Evolutionary conservation across 805 yeast genomes (phyloP), one percentile per base, ranked within the genome.

Genomic region (Candida ficus): DNA sequence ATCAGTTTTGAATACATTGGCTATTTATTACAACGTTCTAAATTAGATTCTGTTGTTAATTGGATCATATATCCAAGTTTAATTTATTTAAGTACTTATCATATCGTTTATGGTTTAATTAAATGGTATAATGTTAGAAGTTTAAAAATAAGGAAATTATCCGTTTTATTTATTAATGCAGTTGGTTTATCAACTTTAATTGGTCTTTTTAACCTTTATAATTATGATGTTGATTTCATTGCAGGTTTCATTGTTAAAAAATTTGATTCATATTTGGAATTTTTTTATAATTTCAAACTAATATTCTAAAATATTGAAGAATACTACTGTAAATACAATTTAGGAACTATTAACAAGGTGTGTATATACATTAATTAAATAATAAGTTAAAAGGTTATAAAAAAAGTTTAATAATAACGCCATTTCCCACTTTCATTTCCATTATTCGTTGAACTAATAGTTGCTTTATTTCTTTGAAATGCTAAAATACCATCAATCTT

Each of bases 401-500:
- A 21, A 10, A 23, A 9, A 17, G 14, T 14, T 35, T 29, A 35
- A 8, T 14, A 26, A 25, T 36, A 38, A 20, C 40, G 36, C 42
- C 46, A 42, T 31, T 31, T 44, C 20, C 41, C 19, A 18, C 21
- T 28, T 29, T 37, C 36, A 14, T 28, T n/a, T 13, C 14, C 14
- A 19, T 25, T 28, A 17, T 33, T 23, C 7, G 17, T 20, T 9
- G n/a, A n/a, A n/a, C 36, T 35, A 29, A 44, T 26, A 3, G 51
- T 39, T 13, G 41, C 39, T 36, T 47, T 56, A 38, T 40, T 53
- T 32, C 60, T 45, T 44, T 57, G 61, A 47, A 66, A 67, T 5
- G 70, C 65, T 35, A 68, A 48, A 20, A 68, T 64, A 0, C 69
- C 67, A 47, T 91, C 96, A 41, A 93, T 89, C 66, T 86, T 91